phyloP scores from a whole-genome alignment of 78 protist species.

The slime mould (Dictyostelium discoideum) region DNA sequence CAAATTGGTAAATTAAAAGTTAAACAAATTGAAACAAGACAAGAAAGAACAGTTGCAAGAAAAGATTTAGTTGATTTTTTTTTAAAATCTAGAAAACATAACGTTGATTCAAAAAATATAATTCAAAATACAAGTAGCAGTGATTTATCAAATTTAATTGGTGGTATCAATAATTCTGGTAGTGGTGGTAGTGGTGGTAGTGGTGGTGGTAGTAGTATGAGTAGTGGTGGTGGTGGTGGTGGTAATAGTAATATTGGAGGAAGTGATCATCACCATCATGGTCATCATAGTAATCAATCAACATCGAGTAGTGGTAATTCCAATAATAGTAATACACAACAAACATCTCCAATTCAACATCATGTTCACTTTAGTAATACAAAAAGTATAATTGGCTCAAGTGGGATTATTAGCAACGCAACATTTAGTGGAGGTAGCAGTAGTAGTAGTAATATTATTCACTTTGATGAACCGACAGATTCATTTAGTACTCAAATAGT shows the following conservation, averaged over 20 bases:
- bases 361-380: slow-evolving; percentile 1
- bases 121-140: background rate
- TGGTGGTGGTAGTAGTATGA: no score
- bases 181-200: background rate
- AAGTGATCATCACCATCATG: background rate
- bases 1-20: slow-evolving; percentile 24
- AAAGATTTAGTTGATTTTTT: slow-evolving; percentile 57
- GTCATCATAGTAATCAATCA: background rate
- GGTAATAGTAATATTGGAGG: background rate
- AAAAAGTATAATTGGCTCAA: background rate
- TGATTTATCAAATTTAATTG: background rate
- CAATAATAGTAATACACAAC: background rate
- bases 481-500: background rate
- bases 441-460: background rate
- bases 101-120: background rate
- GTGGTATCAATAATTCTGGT: background rate
- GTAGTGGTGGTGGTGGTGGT: background rate
- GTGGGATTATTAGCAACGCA: background rate
- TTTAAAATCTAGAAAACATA: slow-evolving; percentile 20
- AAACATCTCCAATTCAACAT: background rate
- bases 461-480: background rate
- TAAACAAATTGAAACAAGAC: slow-evolving; percentile 25
- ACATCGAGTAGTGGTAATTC: background rate
- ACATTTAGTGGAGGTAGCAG: background rate
- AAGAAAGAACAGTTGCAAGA: slow-evolving; percentile 1